phyloP scores from a whole-genome alignment of 305 asterid genomes.

The Fraxinus floribunda region DNA sequence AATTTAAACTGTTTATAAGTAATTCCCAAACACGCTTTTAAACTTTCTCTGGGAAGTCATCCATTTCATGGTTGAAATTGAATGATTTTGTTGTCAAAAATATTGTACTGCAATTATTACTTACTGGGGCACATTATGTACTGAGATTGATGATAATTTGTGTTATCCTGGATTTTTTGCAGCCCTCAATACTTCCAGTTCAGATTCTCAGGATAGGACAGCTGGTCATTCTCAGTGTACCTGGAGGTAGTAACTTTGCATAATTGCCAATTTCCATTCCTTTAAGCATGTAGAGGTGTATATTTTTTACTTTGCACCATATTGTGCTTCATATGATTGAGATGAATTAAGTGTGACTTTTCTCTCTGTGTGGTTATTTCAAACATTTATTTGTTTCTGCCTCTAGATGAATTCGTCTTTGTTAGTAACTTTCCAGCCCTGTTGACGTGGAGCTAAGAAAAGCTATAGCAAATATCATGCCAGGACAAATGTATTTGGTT shows the following conservation, averaged over 20 bases:
- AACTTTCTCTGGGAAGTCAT: not conserved
- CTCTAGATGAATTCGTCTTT: not conserved
- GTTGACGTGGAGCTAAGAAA: not conserved
- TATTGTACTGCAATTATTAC: constrained; percentile 1
- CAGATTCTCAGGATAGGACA: constrained; percentile 94
- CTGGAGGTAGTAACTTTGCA: constrained; percentile 69
- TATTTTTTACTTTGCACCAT: not conserved
- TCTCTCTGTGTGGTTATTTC: not conserved
- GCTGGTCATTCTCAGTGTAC: constrained; percentile 84
- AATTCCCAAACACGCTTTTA: not conserved
- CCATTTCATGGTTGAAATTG: not conserved
- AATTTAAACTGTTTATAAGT: not conserved
- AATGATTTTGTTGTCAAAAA: not conserved
- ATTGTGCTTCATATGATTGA: not conserved
- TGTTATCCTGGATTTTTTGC: constrained; percentile 30
- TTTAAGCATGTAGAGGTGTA: constrained; percentile 13
- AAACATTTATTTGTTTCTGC: not conserved
- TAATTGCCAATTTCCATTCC: not conserved
- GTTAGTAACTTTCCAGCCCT: not conserved
- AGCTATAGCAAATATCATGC: not conserved
- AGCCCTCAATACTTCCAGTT: constrained; percentile 94
- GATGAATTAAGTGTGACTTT: not conserved
- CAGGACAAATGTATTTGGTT: not conserved
- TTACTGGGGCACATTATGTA: not conserved
- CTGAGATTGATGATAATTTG: not conserved